Base-by-base conservation (phyloP, 2,329 filamentous ascomycete species). In the Ophiobolus disseminans region DNA sequence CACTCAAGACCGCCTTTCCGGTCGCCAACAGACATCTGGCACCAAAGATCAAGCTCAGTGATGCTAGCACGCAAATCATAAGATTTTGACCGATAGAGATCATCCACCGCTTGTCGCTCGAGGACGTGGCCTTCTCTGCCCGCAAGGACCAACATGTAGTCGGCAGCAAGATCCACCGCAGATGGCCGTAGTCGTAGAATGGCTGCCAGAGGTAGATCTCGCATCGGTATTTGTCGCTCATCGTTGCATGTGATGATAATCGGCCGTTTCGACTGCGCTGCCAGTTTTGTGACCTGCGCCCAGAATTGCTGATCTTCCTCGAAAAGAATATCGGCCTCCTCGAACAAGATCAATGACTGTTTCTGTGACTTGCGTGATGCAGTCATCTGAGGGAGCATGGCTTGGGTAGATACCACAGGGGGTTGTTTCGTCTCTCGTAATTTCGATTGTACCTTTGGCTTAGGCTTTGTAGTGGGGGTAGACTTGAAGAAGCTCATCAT, bases 301-400 rank as follows among this genome's bases (percentile, higher is more conserved):
- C 94, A 99, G 66, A 99, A 99, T 55, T 93, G 88, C 72, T 91
- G 93, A 70, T 99, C 94, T 69, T 97, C 93, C 44, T 96, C 92
- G 69, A 94, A 99, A 1, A 99, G 80, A 13, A 97, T 77, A 66
- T 99, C 95, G 0, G 91, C 91, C 73, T 99, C 94, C 72, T 99
- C 94, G 1, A 99, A 79, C 2, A 99, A 79, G 53, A 99, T 97
- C 16, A 99, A 77, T 0, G 93, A 97, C 72, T 99, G 94, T 63
- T 95, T 96, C 70, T 97, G 93, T 20, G 56, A 70, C 23, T 66
- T 65, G 16, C 47, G 61, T 80, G 50, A 72, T 47, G 53, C 14
- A 40, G 56, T 34, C 61, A 61, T 17, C 50, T 57, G 23, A 9
- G 60, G 52, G 7, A 71, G 42, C 21, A 60, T 65, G 17, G 58